These are phyloP conservation scores for Xylaria sp. DNA, from an alignment of 2,329 filamentous ascomycete species.

Conservation along the genomic window DNA sequence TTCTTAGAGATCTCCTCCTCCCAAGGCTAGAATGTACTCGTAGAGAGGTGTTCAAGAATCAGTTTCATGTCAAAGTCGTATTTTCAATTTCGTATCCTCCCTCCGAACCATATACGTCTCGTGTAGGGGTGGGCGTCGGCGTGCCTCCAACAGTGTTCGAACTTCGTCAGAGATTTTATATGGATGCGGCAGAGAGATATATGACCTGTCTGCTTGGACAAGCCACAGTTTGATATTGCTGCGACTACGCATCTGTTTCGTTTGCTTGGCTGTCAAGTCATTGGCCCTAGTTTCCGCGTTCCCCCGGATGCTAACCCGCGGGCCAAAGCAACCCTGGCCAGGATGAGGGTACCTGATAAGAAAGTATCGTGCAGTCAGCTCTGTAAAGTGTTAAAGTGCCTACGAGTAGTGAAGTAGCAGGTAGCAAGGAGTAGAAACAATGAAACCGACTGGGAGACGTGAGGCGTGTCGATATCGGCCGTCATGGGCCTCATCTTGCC, in stretches of 20 bases:
- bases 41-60: not conserved
- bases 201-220: constrained; percentile 19
- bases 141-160: constrained; percentile 6
- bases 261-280: constrained; percentile 19
- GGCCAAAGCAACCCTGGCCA: constrained; percentile 9
- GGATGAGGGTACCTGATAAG: constrained; percentile 15
- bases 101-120: not conserved
- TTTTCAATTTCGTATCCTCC: not conserved
- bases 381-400: too few relatives aligned
- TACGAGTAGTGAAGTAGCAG: too few relatives aligned
- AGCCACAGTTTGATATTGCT: constrained; percentile 11
- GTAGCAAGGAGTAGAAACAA: constrained; percentile 1
- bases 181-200: constrained; percentile 10
- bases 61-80: not conserved
- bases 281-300: constrained; percentile 17
- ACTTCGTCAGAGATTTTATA: constrained; percentile 9
- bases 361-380: constrained; percentile 1
- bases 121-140: constrained; percentile 3
- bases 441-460: constrained; percentile 7
- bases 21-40: not conserved
- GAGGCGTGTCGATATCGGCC: constrained; percentile 27
- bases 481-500: constrained; percentile 2
- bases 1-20: too few relatives aligned
- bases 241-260: constrained; percentile 8
- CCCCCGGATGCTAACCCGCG: constrained; percentile 19